phyloP scores from a whole-genome alignment of 352 stramenopile species.

The Phytopythium litorale region DNA sequence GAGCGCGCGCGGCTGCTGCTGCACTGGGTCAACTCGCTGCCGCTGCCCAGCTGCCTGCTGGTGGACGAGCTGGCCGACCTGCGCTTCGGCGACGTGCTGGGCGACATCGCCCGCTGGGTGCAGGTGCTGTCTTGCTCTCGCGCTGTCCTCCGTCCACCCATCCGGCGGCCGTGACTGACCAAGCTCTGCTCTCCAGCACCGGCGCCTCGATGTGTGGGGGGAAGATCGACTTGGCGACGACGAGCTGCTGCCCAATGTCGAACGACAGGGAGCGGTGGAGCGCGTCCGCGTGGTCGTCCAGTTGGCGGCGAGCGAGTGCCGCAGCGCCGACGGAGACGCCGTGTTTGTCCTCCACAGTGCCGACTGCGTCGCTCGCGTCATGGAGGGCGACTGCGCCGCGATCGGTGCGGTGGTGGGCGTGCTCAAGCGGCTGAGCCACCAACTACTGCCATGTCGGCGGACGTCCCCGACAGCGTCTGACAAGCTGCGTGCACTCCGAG shows the following conservation, averaged over 20 bases:
- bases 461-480: not conserved
- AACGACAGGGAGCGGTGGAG: not conserved
- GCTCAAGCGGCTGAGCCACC: constrained; percentile 28
- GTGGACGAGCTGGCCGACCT: constrained; percentile 52
- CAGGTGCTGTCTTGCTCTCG: constrained; percentile 4
- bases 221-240: not conserved
- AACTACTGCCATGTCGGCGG: not conserved
- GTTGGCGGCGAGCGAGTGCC: constrained; percentile 36
- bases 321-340: constrained; percentile 33
- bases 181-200: not conserved
- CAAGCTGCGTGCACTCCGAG: not conserved
- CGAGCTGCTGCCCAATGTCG: not conserved
- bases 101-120: constrained; percentile 41
- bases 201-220: not conserved
- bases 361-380: constrained; percentile 30
- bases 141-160: not conserved
- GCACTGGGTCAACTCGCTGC: constrained; percentile 76
- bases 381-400: constrained; percentile 24
- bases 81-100: constrained; percentile 55
- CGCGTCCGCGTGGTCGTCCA: constrained; percentile 29
- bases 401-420: constrained; percentile 49
- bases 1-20: constrained; percentile 39
- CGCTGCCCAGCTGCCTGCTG: constrained; percentile 50
- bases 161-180: not conserved
- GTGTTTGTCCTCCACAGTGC: constrained; percentile 48